A percentile compares a stretch with the other conserved stretches of the same genome.
These are phyloP conservation scores for Rhizopus sp. DNA, from an alignment of 371 early-diverging fungal genomes.

Conservation along the genomic window DNA sequence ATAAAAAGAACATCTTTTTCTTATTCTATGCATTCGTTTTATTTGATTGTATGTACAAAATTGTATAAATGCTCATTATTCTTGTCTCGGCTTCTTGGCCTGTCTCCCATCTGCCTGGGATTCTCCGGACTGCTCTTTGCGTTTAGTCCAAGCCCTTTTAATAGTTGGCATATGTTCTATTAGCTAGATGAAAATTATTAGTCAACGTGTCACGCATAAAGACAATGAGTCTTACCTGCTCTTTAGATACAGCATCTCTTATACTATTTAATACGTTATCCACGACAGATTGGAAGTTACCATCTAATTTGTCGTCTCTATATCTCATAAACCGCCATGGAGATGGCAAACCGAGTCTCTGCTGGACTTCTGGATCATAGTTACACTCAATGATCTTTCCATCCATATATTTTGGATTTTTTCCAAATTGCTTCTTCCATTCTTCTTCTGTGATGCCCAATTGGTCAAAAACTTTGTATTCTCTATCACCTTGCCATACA, in stretches of 20 bases:
- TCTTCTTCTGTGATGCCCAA: conserved; percentile 65
- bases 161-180: conserved; percentile 26
- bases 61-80: conserved; percentile 2
- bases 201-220: background rate
- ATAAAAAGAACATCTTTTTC: background rate
- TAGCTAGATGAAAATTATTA: conserved; percentile 5
- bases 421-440: conserved; percentile 45
- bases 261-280: conserved; percentile 77
- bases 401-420: conserved; percentile 42
- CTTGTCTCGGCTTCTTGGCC: conserved; percentile 15
- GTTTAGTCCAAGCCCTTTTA: conserved; percentile 20
- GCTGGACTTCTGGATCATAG: conserved; percentile 55
- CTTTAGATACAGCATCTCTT: conserved; percentile 69
- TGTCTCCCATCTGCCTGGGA: conserved; percentile 18
- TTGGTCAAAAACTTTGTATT: conserved; percentile 55
- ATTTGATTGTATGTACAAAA: conserved; percentile 5
- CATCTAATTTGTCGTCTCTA: conserved; percentile 84
- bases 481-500: conserved; percentile 62
- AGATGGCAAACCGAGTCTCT: conserved; percentile 36
- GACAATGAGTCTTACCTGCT: conserved; percentile 52
- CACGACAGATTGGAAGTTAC: conserved; percentile 76
- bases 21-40: conserved; percentile 1
- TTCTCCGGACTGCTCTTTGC: conserved; percentile 9
- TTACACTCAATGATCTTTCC: conserved; percentile 72
- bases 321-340: conserved; percentile 88